phyloP scores from a whole-genome alignment of 2,329 filamentous ascomycete species.

The Fusarium sp. region DNA sequence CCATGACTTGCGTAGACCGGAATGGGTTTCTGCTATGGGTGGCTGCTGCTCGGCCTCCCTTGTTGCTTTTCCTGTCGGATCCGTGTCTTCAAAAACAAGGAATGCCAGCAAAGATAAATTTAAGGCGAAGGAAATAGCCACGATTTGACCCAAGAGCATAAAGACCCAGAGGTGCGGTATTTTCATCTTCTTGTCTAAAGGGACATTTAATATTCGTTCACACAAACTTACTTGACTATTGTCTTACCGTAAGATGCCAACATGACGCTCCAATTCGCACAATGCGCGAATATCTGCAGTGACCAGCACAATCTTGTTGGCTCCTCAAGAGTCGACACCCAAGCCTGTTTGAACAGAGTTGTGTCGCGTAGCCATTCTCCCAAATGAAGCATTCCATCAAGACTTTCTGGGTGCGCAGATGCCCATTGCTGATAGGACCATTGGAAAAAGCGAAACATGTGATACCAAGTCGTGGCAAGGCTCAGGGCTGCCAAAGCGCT shows the following conservation, averaged over 20 bases:
- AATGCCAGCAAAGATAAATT: not conserved
- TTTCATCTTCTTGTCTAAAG: not conserved
- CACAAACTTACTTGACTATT: not conserved
- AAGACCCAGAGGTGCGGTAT: not conserved
- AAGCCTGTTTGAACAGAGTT: not conserved
- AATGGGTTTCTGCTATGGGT: not conserved
- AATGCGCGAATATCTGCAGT: not conserved
- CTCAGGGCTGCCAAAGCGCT: not conserved
- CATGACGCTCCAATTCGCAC: not conserved
- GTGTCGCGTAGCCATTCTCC: not conserved
- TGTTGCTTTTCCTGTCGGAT: not conserved
- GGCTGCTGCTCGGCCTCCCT: too few relatives aligned
- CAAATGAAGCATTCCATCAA: not conserved
- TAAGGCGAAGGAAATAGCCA: not conserved
- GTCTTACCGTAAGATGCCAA: not conserved
- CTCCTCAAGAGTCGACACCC: not conserved
- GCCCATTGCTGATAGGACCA: constrained; percentile 1
- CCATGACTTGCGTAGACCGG: not conserved
- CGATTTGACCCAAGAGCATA: not conserved
- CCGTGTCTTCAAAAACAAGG: not conserved
- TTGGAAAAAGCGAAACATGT: not conserved
- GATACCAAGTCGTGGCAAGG: not conserved
- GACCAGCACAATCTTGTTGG: not conserved
- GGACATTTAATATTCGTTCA: rapidly evolving
- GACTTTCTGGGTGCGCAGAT: not conserved